A percentile compares a stretch with the other conserved stretches of the same genome.
Conservation (phyloP, 768 basidiomycete genomes). For the Mycena capillaripes region DNA sequence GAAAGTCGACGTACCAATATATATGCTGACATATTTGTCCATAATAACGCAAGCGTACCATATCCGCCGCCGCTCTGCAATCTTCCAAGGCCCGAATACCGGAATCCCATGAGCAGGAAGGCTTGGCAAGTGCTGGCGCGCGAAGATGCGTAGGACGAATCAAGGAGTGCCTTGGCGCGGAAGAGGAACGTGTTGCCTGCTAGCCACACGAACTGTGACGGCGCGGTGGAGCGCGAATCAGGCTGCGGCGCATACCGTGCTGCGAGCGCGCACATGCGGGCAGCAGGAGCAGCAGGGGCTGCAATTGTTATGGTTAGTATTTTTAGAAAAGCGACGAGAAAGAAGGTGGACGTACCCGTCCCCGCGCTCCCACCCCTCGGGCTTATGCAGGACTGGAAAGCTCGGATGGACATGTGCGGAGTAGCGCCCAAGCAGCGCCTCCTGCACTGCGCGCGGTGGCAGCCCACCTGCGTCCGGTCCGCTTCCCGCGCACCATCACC, state of each 20-base stretch:
- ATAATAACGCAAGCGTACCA: conserved; percentile 87
- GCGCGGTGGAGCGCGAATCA: conserved; percentile 41
- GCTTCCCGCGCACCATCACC: conserved; percentile 53
- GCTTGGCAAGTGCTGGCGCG: conserved; percentile 84
- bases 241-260: conserved; percentile 72
- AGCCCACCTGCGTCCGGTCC: conserved; percentile 55
- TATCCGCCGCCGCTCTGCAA: conserved; percentile 79
- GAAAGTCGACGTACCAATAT: conserved; percentile 68
- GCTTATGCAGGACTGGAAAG: conserved; percentile 84
- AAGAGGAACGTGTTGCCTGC: conserved; percentile 83
- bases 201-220: conserved; percentile 72
- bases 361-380: conserved; percentile 62
- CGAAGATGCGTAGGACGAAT: conserved; percentile 78
- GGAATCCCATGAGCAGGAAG: conserved; percentile 85
- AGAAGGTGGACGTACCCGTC: conserved; percentile 47
- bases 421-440: conserved; percentile 81
- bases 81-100: conserved; percentile 75
- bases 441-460: conserved; percentile 71
- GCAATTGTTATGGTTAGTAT: conserved; percentile 34
- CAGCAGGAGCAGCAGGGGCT: conserved; percentile 73
- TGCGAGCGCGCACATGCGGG: conserved; percentile 87
- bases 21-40: conserved; percentile 85
- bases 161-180: conserved; percentile 75
- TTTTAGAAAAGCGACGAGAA: neutral
- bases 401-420: conserved; percentile 86